Evolutionary conservation across 1,284 basidiomycete species (phyloP).

Genomic region (Omphalotus olearius): DNA sequence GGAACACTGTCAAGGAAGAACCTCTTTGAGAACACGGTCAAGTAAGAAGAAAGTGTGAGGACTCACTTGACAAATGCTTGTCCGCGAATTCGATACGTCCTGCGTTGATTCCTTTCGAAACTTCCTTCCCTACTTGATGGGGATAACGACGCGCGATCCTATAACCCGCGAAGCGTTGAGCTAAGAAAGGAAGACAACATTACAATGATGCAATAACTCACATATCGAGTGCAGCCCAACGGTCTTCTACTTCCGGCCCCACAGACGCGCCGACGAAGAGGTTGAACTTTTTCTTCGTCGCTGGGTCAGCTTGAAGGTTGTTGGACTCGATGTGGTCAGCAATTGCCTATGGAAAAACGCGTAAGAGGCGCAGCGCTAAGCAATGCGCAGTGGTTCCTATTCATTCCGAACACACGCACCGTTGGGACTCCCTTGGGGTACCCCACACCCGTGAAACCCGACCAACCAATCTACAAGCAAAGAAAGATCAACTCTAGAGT

Average conservation of each 20-base stretch:
- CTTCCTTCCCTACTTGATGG: constrained; percentile 49
- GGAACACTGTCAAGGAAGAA: constrained; percentile 32
- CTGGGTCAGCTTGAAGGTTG: constrained; percentile 38
- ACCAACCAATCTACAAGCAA: constrained; percentile 39
- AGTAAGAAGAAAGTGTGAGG: background rate
- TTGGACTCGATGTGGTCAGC: constrained; percentile 43
- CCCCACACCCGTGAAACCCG: constrained; percentile 46
- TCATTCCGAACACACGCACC: constrained; percentile 21
- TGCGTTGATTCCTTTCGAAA: constrained; percentile 46
- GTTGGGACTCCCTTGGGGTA: constrained; percentile 45
- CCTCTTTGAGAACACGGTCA: background rate
- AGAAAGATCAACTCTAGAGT: background rate
- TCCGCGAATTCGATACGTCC: constrained; percentile 42
- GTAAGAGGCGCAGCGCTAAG: background rate
- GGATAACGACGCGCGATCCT: constrained; percentile 46
- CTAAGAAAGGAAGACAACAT: background rate
- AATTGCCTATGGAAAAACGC: constrained; percentile 30
- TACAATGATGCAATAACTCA: constrained; percentile 17
- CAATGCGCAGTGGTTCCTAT: no score
- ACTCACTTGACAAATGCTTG: constrained; percentile 40
- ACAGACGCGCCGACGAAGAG: constrained; percentile 47
- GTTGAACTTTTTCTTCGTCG: constrained; percentile 45
- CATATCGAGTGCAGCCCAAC: constrained; percentile 43
- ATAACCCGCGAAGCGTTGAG: background rate
- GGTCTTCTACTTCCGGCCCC: constrained; percentile 45